Evolutionary conservation across 805 yeast genomes (phyloP), one percentile per base, ranked within the genome.

Genomic region (Starmera pachycereana): DNA sequence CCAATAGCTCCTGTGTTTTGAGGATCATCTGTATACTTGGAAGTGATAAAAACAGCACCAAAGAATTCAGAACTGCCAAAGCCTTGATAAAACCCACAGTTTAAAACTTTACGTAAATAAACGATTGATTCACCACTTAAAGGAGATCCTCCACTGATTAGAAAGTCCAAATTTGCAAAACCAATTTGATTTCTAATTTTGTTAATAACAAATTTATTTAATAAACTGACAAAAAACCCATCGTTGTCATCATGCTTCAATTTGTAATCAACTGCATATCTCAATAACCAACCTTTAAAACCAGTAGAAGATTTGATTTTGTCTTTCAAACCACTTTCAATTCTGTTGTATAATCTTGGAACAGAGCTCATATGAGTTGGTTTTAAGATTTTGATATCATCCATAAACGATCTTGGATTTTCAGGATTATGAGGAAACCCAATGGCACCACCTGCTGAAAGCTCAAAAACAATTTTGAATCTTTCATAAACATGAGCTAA

Each of bases 61-160:
- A 76, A 74, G 4, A 80, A 66, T 60, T 82, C 90, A 5, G 86
- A 76, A 32, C 78, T 66, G 4, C 89, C 90, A 57, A 81, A 82
- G n/a, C 90, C 92, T 60, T 81, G 88, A 40, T 63, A 56, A 37
- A 73, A 53, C n/a, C 70, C 63, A 41, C 73, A 57, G 44, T 72
- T 74, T 39, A 83, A 66, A 1, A 78, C 67, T n/a, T 78, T 77
- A 51, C 76, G 72, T 50, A 83, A 58, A 54, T 79, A 81, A 42
- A 63, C 61, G 33, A 80, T 65, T 1, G 87, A 78, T 33, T 72
- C 78, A 13, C 71, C 68, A 29, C 83, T 66, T 45, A 82, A 67
- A 22, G 92, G 90, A 3, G 90, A 88, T 29, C 85, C 78, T 22
- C 90, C 86, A 27, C 70, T 61, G 31, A 69, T 56, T 25, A 70